Evolutionary conservation across 2,329 filamentous ascomycete genomes (phyloP), one percentile per base, ranked within the genome.

Genomic region (Cercospora sp.): DNA sequence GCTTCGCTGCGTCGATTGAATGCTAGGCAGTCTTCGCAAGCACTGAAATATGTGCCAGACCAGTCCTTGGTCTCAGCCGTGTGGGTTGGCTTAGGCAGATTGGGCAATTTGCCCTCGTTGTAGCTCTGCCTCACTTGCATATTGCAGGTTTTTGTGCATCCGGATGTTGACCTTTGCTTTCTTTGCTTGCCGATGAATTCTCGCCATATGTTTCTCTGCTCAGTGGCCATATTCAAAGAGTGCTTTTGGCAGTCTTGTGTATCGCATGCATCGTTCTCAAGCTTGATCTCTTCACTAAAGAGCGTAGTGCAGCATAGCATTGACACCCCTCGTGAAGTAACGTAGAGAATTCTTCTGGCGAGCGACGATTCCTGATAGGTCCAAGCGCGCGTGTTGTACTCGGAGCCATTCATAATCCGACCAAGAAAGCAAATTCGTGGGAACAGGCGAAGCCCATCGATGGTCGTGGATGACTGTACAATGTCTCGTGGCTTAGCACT

Each of bases 131-230:
- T 28, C 12, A 30, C 48, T 16, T 13, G 48, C 48, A 55, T 55
- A 5, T 28, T 28, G 48, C 48, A 55, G 23, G 48, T 13, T 12
- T 55, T 23, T 28, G 48, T 26, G 8, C 48, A 55, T n/a, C 16
- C 48, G 12, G 5, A 16, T n/a, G 10, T n/a, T 2, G 23, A 55
- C 6, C 9, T 55, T 28, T 55, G 48, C 48, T 28, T 55, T 55
- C 48, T 55, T 55, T 55, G 48, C 48, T 30, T 55, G 48, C 48
- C 48, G 26, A 55, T 55, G 48, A 55, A 55, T 28, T 55, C 48
- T 26, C 48, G 12, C 48, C 48, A 55, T 28, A 55, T 30, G 13
- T 55, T 55, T 55, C 48, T 55, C 23, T 55, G 48, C 7, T 55
- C 48, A 13, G 48, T 55, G n/a, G 48, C 48, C 23, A 55, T 28